phyloP scores from a whole-genome alignment of 2,329 filamentous ascomycete species.

The Ampelomyces quisqualis region DNA sequence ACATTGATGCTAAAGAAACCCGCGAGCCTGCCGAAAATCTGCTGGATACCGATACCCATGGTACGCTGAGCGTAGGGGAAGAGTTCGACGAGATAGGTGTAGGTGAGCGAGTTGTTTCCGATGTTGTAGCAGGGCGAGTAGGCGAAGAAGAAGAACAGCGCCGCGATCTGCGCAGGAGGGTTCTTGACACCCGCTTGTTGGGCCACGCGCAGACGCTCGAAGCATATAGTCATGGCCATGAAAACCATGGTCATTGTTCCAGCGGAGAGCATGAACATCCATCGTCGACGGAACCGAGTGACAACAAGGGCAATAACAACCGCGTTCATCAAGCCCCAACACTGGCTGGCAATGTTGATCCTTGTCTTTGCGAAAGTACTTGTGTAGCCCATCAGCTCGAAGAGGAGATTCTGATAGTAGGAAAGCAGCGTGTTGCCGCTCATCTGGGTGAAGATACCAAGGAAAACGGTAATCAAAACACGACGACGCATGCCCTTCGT shows the following conservation, averaged over 20 bases:
- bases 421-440: constrained; percentile 44
- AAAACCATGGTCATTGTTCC: constrained; percentile 55
- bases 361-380: constrained; percentile 41
- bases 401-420: constrained; percentile 41
- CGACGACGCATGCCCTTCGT: constrained; percentile 48
- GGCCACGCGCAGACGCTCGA: constrained; percentile 40
- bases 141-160: constrained; percentile 61
- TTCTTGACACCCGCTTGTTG: constrained; percentile 26
- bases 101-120: constrained; percentile 66
- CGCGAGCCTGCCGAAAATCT: constrained; percentile 55
- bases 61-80: constrained; percentile 60
- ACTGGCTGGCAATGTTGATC: constrained; percentile 46
- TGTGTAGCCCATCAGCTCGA: constrained; percentile 45
- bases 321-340: constrained; percentile 47
- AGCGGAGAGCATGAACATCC: constrained; percentile 53
- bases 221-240: constrained; percentile 57
- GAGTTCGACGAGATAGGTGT: constrained; percentile 62
- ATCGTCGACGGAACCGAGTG: constrained; percentile 46
- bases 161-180: constrained; percentile 43
- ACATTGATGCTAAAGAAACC: constrained; percentile 52
- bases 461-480: constrained; percentile 34
- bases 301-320: constrained; percentile 45
- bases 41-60: constrained; percentile 60
- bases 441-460: constrained; percentile 46
- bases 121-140: constrained; percentile 63